These are phyloP conservation scores for Catharanthus roseus DNA, from an alignment of 257 asterid species.

Conservation along the genomic window DNA sequence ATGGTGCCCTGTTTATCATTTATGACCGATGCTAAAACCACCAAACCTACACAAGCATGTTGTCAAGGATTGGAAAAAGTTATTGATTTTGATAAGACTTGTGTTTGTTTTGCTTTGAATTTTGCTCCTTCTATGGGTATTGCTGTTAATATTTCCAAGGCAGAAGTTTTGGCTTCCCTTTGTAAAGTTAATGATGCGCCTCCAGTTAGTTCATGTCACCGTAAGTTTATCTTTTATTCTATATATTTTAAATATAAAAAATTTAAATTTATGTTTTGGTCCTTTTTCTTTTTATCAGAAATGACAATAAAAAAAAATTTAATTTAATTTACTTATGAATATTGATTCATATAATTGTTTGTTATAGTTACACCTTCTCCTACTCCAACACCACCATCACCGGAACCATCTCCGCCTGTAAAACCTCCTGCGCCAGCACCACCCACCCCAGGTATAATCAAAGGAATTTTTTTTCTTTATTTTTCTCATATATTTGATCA, in stretches of 20 bases:
- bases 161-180: conserved; percentile 10
- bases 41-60: conserved; percentile 7
- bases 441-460: conserved; percentile 10
- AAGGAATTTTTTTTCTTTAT: background rate
- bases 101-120: conserved; percentile 14
- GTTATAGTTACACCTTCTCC: conserved; percentile 6
- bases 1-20: conserved; percentile 14
- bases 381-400: background rate
- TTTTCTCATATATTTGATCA: too few species aligned
- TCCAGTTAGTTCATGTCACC: conserved; percentile 11
- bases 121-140: conserved; percentile 9
- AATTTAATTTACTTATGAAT: background rate
- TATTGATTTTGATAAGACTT: background rate
- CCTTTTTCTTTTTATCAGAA: too few species aligned
- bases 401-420: background rate
- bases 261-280: too few species aligned
- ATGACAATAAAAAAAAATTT: too few species aligned
- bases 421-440: background rate
- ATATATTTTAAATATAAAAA: too few species aligned
- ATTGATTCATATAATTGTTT: background rate
- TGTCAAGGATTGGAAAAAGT: conserved; percentile 16
- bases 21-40: background rate
- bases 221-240: background rate
- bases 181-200: conserved; percentile 21
- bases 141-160: conserved; percentile 11